These are phyloP conservation scores for Spiromastix sp. DNA, from an alignment of 2,329 filamentous ascomycete species.

Conservation along the genomic window DNA sequence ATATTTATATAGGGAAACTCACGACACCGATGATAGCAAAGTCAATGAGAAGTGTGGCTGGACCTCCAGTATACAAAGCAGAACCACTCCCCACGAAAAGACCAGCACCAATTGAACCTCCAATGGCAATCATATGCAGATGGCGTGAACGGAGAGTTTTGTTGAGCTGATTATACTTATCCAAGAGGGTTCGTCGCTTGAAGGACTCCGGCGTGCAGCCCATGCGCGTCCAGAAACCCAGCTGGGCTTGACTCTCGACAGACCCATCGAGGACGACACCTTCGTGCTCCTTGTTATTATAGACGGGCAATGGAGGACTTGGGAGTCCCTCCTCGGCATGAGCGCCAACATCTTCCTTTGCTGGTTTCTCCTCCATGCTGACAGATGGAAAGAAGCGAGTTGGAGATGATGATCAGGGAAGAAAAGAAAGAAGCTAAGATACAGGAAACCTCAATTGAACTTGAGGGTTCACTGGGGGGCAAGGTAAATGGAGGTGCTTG, in stretches of 20 bases:
- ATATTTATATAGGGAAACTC: slow-evolving; percentile 6
- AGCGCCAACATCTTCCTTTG: slow-evolving; percentile 2
- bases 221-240: slow-evolving; percentile 28
- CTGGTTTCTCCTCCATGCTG: slow-evolving; percentile 7
- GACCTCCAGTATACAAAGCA: slow-evolving; percentile 27
- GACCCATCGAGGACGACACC: background rate
- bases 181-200: slow-evolving; percentile 20
- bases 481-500: too few relatives aligned
- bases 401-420: background rate
- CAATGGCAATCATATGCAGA: slow-evolving; percentile 33
- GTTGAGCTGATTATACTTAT: slow-evolving; percentile 17
- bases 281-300: slow-evolving; percentile 5
- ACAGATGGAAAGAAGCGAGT: too few relatives aligned
- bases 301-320: slow-evolving; percentile 6
- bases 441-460: too few relatives aligned
- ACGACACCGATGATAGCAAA: slow-evolving; percentile 44
- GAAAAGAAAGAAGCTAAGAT: slow-evolving; percentile 4
- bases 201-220: slow-evolving; percentile 30
- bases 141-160: slow-evolving; percentile 22
- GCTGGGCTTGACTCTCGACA: slow-evolving; percentile 3
- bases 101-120: slow-evolving; percentile 21
- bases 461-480: too few relatives aligned
- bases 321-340: slow-evolving; percentile 1
- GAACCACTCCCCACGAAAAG: slow-evolving; percentile 31
- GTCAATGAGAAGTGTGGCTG: slow-evolving; percentile 25